phyloP scores from a whole-genome alignment of 352 stramenopile species.

The Phytophthora boehmeriae region DNA sequence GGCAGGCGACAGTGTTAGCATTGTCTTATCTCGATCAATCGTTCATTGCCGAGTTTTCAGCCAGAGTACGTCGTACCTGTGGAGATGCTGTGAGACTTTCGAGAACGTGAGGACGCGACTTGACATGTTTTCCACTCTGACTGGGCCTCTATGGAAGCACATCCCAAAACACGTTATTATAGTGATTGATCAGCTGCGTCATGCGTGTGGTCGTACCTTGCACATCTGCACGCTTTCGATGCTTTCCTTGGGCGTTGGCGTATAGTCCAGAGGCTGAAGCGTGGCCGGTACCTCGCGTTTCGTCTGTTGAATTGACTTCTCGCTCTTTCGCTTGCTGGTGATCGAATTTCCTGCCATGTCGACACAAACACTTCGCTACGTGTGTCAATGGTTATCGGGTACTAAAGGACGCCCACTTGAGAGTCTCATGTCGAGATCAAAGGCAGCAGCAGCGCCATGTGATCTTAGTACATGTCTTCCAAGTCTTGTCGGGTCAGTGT shows the following conservation, averaged over 20 bases:
- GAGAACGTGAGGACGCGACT: slow-evolving; percentile 57
- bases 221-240: slow-evolving; percentile 57
- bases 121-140: slow-evolving; percentile 57
- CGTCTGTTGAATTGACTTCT: slow-evolving; percentile 34
- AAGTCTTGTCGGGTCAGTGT: slow-evolving; percentile 23
- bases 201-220: slow-evolving; percentile 42
- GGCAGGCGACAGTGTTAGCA: neutral
- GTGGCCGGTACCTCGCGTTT: slow-evolving; percentile 51
- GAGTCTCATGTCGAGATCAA: too few species aligned
- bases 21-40: slow-evolving; percentile 5
- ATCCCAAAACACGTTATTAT: neutral
- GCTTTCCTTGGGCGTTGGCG: slow-evolving; percentile 61
- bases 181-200: too few species aligned
- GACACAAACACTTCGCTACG: slow-evolving; percentile 5
- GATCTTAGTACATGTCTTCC: too few species aligned
- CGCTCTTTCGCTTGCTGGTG: slow-evolving; percentile 45
- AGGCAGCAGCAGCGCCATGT: too few species aligned
- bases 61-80: slow-evolving; percentile 31
- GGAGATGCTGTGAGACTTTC: slow-evolving; percentile 53
- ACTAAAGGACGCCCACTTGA: slow-evolving; percentile 7
- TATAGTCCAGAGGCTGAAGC: slow-evolving; percentile 72
- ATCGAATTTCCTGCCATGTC: slow-evolving; percentile 32
- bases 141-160: slow-evolving; percentile 28
- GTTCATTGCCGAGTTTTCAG: neutral
- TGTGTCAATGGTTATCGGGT: neutral